phyloP scores from a whole-genome alignment of 257 asterid species.

The Eustoma russellianum region DNA sequence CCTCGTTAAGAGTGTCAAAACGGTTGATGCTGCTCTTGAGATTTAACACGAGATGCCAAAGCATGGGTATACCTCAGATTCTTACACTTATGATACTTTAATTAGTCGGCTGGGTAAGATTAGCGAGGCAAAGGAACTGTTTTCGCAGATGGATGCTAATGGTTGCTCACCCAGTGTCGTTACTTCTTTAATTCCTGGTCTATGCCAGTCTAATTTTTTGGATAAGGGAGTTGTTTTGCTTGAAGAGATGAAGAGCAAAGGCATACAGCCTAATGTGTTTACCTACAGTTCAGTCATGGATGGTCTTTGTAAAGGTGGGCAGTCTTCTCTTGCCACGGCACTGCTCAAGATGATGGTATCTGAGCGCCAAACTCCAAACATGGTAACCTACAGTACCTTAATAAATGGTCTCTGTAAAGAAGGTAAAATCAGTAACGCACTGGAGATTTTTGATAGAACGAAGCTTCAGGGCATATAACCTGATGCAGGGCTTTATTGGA shows the following conservation, averaged over 20 bases:
- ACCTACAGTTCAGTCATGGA: slow-evolving; percentile 79
- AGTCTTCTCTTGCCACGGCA: slow-evolving; percentile 51
- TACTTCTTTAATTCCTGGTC: slow-evolving; percentile 53
- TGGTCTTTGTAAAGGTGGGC: slow-evolving; percentile 86
- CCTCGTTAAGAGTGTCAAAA: slow-evolving; percentile 60
- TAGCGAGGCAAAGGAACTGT: slow-evolving; percentile 74
- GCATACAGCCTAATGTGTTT: slow-evolving; percentile 75
- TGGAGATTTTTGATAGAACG: slow-evolving; percentile 77
- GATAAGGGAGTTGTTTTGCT: slow-evolving; percentile 54
- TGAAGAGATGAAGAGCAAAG: slow-evolving; percentile 63
- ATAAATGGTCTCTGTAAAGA: slow-evolving; percentile 69
- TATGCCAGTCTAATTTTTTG: slow-evolving; percentile 51
- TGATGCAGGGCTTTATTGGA: slow-evolving; percentile 77
- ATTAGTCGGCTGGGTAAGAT: slow-evolving; percentile 61
- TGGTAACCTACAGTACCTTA: slow-evolving; percentile 71
- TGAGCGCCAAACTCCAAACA: slow-evolving; percentile 48
- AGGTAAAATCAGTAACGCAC: slow-evolving; percentile 46
- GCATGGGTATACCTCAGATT: slow-evolving; percentile 63
- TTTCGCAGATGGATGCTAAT: slow-evolving; percentile 65
- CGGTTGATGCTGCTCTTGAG: slow-evolving; percentile 61
- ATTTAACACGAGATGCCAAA: slow-evolving; percentile 75
- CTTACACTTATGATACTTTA: slow-evolving; percentile 81
- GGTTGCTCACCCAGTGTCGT: slow-evolving; percentile 70
- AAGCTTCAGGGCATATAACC: slow-evolving; percentile 91
- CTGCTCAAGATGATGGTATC: slow-evolving; percentile 53